phyloP scores from a whole-genome alignment of 2,329 filamentous ascomycete genomes.

The Fusarium aywerte region DNA sequence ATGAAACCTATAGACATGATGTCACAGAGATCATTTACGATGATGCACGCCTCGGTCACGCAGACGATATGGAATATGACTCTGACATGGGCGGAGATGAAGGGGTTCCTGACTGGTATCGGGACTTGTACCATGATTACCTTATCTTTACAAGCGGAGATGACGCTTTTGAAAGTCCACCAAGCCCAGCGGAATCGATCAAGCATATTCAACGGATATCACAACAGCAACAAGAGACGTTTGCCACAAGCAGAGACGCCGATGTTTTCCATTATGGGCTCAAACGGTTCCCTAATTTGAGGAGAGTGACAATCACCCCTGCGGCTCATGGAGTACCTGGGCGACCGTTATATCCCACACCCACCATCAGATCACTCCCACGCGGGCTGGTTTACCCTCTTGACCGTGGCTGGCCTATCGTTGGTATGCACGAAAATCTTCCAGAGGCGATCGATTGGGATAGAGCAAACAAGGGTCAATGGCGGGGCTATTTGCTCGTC shows the following conservation, averaged over 20 bases:
- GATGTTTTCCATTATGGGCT: conserved; percentile 46
- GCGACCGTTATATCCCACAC: conserved; percentile 53
- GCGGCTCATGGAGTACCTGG: conserved; percentile 53
- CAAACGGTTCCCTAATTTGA: conserved; percentile 51
- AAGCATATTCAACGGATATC: conserved; percentile 47
- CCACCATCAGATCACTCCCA: neutral
- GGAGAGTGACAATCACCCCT: conserved; percentile 53
- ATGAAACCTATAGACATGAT: neutral
- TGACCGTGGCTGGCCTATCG: conserved; percentile 46
- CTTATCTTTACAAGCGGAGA: accelerated
- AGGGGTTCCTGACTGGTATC: neutral
- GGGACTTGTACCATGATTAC: neutral
- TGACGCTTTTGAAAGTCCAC: neutral
- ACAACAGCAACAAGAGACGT: conserved; percentile 49
- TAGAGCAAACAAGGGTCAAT: conserved; percentile 20
- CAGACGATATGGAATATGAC: neutral
- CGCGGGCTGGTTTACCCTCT: conserved; percentile 54
- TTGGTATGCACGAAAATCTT: neutral
- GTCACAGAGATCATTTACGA: too few relatives aligned
- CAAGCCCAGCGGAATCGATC: conserved; percentile 33
- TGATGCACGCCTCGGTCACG: too few relatives aligned
- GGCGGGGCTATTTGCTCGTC: conserved; percentile 48
- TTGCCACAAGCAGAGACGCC: conserved; percentile 45
- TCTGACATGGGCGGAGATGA: too few relatives aligned
- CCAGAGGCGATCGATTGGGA: neutral